Evolutionary conservation across 371 early-diverging fungal genomes (phyloP), one percentile per base, ranked within the genome.

Genomic region (Haplosporangium sp.): DNA sequence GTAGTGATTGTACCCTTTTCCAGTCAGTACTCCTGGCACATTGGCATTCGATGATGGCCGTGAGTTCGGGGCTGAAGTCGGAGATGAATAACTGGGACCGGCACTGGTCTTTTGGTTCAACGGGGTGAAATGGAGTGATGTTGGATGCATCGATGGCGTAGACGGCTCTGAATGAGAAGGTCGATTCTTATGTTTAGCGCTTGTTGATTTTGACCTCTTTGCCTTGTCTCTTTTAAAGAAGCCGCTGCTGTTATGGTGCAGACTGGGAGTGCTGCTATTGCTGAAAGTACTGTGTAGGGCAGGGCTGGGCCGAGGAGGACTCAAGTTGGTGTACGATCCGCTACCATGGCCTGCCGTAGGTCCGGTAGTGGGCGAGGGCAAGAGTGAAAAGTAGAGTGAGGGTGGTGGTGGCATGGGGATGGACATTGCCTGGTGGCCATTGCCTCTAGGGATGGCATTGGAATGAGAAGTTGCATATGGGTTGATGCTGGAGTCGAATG

Each of bases 351-450:
- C 37, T 1, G 23, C 14, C 4, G 29, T 29, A 29, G 29, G 29
- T 29, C 29, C 29, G 29, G 1, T 29, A 4, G 29, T 29, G 29
- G 29, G 29, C 6, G 54, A 45, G 41, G 68, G 67, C 5, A 79
- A 14, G 6, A 71, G 55, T n/a, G 77, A 77, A 36, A 79, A 72
- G 59, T 62, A 65, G 50, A 72, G 61, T 5, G 71, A 64, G 0
- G 79, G 72, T 2, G 58, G 62, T 1, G 71, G 67, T 1, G 76
- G 71, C 76, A 70, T 70, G 23, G 76, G 76, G 43, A 70, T 70
- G 4, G 75, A 75, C 75, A 75, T 69, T 7, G 70, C 75, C 46
- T 75, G 76, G 60, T 76, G 59, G 54, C 71, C 76, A 59, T 70
- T 76, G 53, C 67, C 70, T 5, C 76, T 62, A 5, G 79, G 79